These are phyloP conservation scores for Pezicula carpinea DNA, from an alignment of 2,329 filamentous ascomycete genomes.

Conservation along the genomic window DNA sequence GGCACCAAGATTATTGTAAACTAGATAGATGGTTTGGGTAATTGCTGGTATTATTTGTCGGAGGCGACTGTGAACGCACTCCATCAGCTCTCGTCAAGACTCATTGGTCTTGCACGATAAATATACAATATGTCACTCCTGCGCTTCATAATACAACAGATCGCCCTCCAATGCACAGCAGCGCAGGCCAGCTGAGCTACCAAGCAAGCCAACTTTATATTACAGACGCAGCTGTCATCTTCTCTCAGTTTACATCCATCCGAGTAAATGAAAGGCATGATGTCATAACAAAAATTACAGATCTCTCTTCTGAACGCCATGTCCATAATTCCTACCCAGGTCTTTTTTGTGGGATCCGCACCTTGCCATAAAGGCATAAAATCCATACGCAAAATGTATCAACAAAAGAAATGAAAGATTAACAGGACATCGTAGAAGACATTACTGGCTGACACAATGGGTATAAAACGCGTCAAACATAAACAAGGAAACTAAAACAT, in stretches of 20 bases:
- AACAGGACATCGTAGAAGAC: not conserved
- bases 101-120: too few relatives aligned
- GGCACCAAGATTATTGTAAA: too few relatives aligned
- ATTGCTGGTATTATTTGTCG: too few relatives aligned
- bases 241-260: not conserved
- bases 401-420: too few relatives aligned
- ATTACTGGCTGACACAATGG: constrained; percentile 13
- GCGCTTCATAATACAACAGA: not conserved
- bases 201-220: not conserved
- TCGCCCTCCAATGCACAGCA: not conserved
- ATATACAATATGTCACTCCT: not conserved
- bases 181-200: constrained; percentile 24
- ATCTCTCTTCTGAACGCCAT: not conserved
- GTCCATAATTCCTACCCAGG: not conserved
- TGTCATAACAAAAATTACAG: not conserved
- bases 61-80: too few relatives aligned
- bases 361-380: too few relatives aligned
- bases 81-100: too few relatives aligned
- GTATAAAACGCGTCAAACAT: constrained; percentile 13
- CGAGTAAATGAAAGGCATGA: not conserved
- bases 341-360: too few relatives aligned
- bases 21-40: too few relatives aligned
- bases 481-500: constrained; percentile 23
- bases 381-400: too few relatives aligned
- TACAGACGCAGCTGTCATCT: not conserved